These are phyloP conservation scores for Salvia hispanica DNA, from an alignment of 257 asterid species.

Conservation along the genomic window DNA sequence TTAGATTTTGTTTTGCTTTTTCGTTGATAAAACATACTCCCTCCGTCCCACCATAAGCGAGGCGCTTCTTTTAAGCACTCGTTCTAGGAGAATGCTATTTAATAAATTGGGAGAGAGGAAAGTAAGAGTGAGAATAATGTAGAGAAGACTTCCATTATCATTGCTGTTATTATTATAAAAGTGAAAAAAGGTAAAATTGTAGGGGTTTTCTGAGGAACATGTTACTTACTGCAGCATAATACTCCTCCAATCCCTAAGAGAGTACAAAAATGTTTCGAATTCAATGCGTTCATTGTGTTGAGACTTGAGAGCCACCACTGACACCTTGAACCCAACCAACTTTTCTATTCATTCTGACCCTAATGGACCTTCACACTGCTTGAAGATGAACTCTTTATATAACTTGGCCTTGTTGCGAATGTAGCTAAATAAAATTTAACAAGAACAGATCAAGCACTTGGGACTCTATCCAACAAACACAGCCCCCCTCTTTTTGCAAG, in stretches of 20 bases:
- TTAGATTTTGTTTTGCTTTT: neutral
- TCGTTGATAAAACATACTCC: neutral
- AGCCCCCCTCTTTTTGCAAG: neutral
- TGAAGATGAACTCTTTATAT: neutral
- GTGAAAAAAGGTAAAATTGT: neutral
- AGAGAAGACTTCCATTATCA: too few relatives aligned
- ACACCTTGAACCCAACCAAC: neutral
- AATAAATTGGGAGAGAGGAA: too few relatives aligned
- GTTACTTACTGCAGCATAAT: neutral
- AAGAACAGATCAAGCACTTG: neutral
- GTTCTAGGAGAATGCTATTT: too few relatives aligned
- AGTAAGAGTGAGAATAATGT: too few relatives aligned
- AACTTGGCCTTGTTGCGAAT: neutral
- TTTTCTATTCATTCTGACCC: neutral
- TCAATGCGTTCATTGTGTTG: neutral
- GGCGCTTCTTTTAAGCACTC: too few relatives aligned
- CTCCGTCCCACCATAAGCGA: too few relatives aligned
- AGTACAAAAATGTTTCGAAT: neutral
- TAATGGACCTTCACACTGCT: neutral
- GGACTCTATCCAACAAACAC: constrained; percentile 1
- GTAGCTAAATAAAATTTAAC: neutral
- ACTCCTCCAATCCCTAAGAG: neutral
- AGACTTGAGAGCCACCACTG: neutral
- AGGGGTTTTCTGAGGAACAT: neutral
- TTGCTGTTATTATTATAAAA: too few relatives aligned